Base-by-base conservation (phyloP, 768 basidiomycete species). In the Termitomyces sp. region DNA sequence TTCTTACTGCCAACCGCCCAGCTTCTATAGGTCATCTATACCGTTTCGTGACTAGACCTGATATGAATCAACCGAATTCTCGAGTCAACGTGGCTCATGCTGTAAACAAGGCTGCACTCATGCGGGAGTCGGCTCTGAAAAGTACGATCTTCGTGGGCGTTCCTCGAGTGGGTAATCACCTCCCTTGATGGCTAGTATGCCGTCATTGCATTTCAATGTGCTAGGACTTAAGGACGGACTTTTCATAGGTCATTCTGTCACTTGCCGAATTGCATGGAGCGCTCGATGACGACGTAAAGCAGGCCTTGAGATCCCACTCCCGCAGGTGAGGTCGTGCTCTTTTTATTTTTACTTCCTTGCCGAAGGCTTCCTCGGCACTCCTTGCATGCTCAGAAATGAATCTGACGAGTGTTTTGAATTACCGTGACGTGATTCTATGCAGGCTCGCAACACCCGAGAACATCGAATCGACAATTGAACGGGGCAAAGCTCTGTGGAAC, bases 41-140 rank as follows among this genome's bases (percentile, higher is more conserved):
- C 69, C 85, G 83, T 44, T 94, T 89, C 71, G 82, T 83, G 49
- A 84, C 87, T 12, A 76, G 82, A 58, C 70, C 73, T 56, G 71
- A 73, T 48, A 61, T 70, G 62, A 71, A 71, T 55, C 70, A 73
- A 60, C 68, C 68, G 43, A 65, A 62, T 57, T 73, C 80, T 60
- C 58, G 74, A 73, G 66, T 77, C 67, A 55, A 69, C 70, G 59
- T 84, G 53, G 68, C 78, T 58, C 81, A 79, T 58, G 84, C 85
- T 50, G 77, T 88, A 57, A 80, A 82, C 70, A 86, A 79, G 67
- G 90, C 89, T 60, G 89, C 91, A 61, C 69, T 92, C 61, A 94
- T 96, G 83, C 81, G 94, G 44, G 94, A 96, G 75, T 83, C 90
- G 30, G 90, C 89, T 30, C 67, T 96, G 68, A 96, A 96, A 75